Base-by-base conservation (phyloP, 768 basidiomycete genomes). In the Pulveroboletus sp. region DNA sequence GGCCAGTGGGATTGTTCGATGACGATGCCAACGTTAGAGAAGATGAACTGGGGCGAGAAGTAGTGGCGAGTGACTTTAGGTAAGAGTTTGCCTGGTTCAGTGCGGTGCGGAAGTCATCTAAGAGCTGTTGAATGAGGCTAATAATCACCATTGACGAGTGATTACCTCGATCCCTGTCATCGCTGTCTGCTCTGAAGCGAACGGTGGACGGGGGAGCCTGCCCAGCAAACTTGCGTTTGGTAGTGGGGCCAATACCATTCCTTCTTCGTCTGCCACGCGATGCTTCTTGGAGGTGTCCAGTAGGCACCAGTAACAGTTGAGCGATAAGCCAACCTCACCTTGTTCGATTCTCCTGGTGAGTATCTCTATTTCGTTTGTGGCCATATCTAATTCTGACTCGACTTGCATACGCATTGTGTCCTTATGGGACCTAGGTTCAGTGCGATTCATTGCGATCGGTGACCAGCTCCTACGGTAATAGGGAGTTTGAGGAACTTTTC, bases 401-500 rank as follows among this genome's bases (percentile, higher is more conserved):
- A 94, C 87, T 70, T 87, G 78, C 17, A 71, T 64, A 31, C 88
- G 79, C 56, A 91, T 77, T n/a, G 71, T 70, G 48, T 81, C 84
- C 81, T 87, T 56, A 25, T 33, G 38, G 11, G 27, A 40, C 32
- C 43, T n/a, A 38, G 33, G 39, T 51, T 57, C 35, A 62, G 42
- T 48, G 23, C 23, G 20, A 40, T 44, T 25, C 19, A 23, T 50
- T 33, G 50, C 36, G n/a, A 48, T 41, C 41, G 47, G 49, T 23
- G 19, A 45, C 21, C 10, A 31, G 35, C 14, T 11, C 65, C 20
- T 57, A 84, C 84, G 39, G 74, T 74, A 34, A 82, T 61, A 27
- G 75, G 69, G 69, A 89, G 84, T 57, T 82, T 82, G 13, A 97
- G 72, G 52, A 97, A 76, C 57, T 88, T 93, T 72, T 94, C 91